Evolutionary conservation across 192 early-diverging fungal genomes (phyloP), one percentile per base, ranked within the genome.

Genomic region (Backusella tarrabulga): DNA sequence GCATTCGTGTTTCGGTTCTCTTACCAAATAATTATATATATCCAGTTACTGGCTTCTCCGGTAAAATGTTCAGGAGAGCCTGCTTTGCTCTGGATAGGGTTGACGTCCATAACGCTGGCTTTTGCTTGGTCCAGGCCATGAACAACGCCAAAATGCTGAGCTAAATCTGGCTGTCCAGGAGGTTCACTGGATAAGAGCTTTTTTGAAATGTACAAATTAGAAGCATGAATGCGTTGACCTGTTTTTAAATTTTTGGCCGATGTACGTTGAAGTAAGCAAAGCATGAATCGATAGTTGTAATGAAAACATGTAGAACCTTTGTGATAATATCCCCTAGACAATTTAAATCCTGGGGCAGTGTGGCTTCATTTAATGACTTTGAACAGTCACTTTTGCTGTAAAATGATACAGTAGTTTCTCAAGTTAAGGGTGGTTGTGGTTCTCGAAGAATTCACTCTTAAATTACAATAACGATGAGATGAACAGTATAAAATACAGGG

Each of bases 11-110:
- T 68, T 26, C 1, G n/a, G n/a, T 1, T 34, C 35, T 11, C 81
- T 77, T 3, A 90, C 87, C 17, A 60, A 60, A 26, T 87, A 63
- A 7, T 76, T 63, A 63, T 89, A 82, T 8, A 88, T 88, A 71
- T 84, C 87, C 85, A 90, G 2, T 81, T 82, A 29, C 38, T 72
- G 1, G 78, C 73, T 19, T 74, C 66, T 26, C 76, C 76, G 17
- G 75, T 81, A 35, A 81, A 81, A 15, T 71, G 21, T 0, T 11
- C 54, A 26, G 23, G 21, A 23, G 54, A 60, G 3, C 2, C 8
- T 26, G 8, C 21, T 54, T 54, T 54, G 4, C 6, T 60, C 0
- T 12, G 6, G 21, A 11, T 12, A 7, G 54, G 54, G 54, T 60
- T 60, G 17, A 23, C 7, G 23, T 60, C 11, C 21, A 60, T 26